Conservation (phyloP, 768 basidiomycete species). For the Stropharia rugosoannulata region DNA sequence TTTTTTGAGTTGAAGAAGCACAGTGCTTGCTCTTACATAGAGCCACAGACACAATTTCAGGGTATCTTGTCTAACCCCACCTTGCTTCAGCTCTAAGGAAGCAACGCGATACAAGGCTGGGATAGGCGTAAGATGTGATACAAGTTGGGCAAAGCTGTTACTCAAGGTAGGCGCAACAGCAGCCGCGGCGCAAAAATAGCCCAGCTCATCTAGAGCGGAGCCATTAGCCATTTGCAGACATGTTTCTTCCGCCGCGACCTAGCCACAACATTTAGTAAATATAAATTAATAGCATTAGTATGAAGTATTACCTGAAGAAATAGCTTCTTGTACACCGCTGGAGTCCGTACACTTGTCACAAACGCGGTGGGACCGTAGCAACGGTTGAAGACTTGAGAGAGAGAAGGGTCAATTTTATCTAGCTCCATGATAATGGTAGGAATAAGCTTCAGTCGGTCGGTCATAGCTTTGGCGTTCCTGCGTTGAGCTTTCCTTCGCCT, state of each 20-base stretch:
- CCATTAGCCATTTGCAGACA: neutral
- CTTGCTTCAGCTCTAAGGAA: neutral
- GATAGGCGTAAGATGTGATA: neutral
- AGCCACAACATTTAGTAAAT: neutral
- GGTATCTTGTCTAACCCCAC: neutral
- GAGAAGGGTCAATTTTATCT: neutral
- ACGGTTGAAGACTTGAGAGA: neutral
- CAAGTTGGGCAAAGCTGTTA: neutral
- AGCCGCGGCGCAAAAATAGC: neutral
- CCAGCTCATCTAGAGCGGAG: neutral
- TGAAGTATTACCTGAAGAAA: neutral
- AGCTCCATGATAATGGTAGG: neutral
- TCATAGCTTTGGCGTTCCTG: neutral
- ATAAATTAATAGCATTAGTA: neutral
- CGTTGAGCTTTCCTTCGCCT: too few relatives aligned
- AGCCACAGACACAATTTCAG: constrained; percentile 11
- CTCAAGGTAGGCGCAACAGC: too few relatives aligned
- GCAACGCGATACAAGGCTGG: neutral
- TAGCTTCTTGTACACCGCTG: neutral
- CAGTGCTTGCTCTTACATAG: constrained; percentile 4
- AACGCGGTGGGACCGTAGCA: neutral
- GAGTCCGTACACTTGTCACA: neutral
- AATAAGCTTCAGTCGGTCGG: neutral
- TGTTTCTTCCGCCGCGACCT: neutral
- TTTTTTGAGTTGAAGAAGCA: neutral